Conservation (phyloP, 1,284 basidiomycete genomes). For the Ganoderma meredithae region DNA sequence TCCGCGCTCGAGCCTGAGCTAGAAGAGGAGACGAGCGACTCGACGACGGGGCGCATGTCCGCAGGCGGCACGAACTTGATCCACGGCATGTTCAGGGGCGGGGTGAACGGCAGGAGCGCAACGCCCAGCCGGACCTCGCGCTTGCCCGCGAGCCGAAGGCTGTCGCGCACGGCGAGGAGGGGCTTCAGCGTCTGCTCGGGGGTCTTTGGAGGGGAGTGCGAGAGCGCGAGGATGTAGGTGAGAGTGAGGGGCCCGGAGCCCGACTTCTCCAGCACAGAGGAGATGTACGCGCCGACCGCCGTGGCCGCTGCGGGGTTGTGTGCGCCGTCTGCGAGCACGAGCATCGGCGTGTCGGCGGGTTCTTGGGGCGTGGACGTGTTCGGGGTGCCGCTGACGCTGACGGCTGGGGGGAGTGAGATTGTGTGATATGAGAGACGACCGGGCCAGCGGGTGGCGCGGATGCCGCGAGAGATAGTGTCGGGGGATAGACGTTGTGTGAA, state of each 20-base stretch:
- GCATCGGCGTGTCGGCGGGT: slow-evolving; percentile 28
- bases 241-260: slow-evolving; percentile 40
- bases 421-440: slow-evolving; percentile 83
- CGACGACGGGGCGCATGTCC: slow-evolving; percentile 55
- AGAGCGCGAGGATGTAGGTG: slow-evolving; percentile 80
- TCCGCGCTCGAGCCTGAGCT: background rate
- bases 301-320: slow-evolving; percentile 90
- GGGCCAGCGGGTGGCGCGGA: slow-evolving; percentile 74
- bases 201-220: slow-evolving; percentile 83
- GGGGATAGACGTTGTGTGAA: slow-evolving; percentile 52
- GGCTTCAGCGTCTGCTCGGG: slow-evolving; percentile 74
- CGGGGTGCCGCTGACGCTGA: background rate
- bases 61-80: slow-evolving; percentile 66
- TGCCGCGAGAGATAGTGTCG: slow-evolving; percentile 61
- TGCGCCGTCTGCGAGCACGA: slow-evolving; percentile 90
- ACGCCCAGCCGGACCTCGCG: slow-evolving; percentile 46
- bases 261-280: slow-evolving; percentile 45
- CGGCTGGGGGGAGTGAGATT: slow-evolving; percentile 35
- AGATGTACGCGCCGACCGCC: slow-evolving; percentile 78
- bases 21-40: slow-evolving; percentile 44
- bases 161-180: slow-evolving; percentile 49
- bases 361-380: background rate
- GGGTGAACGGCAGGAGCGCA: slow-evolving; percentile 68
- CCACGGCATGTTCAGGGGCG: slow-evolving; percentile 93
- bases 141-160: slow-evolving; percentile 4